Conservation (phyloP, 2,329 filamentous ascomycete species). For the Talaromyces sp. region DNA sequence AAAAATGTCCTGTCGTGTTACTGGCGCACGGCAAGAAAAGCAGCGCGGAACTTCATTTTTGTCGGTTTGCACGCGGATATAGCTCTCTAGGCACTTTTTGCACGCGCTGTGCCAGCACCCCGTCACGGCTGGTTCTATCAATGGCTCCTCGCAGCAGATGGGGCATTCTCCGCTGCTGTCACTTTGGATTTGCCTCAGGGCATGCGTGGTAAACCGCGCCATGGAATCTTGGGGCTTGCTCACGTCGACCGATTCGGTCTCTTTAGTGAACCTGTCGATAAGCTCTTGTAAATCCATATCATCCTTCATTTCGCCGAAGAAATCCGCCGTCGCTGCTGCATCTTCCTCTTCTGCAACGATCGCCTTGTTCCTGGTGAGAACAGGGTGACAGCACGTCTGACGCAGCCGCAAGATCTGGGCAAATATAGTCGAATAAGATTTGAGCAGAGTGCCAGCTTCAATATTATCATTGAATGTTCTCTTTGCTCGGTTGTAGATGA, state of each 20-base stretch:
- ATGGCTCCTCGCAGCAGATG: constrained; percentile 90
- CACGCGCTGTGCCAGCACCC: constrained; percentile 98
- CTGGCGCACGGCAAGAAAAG: constrained; percentile 80
- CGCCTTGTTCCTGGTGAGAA: constrained; percentile 78
- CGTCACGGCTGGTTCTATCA: constrained; percentile 90
- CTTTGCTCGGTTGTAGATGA: constrained; percentile 79
- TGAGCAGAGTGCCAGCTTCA: constrained; percentile 87
- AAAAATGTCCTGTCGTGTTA: constrained; percentile 82
- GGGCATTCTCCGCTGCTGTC: constrained; percentile 88
- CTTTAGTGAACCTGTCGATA: constrained; percentile 74
- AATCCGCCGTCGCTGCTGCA: constrained; percentile 70
- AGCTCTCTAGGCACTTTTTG: constrained; percentile 85
- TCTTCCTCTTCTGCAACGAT: constrained; percentile 85
- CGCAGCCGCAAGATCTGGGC: constrained; percentile 89
- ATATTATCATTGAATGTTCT: constrained; percentile 79
- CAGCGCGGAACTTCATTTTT: constrained; percentile 73
- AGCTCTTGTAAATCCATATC: constrained; percentile 92
- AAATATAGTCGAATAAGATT: constrained; percentile 95
- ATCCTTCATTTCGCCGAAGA: constrained; percentile 75
- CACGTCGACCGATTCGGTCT: constrained; percentile 53
- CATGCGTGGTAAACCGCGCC: constrained; percentile 77
- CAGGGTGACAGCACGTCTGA: constrained; percentile 89
- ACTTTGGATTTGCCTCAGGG: constrained; percentile 83
- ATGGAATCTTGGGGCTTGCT: constrained; percentile 49
- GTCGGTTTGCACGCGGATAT: constrained; percentile 79